Conservation (phyloP, 768 basidiomycete genomes). For the Neoboletus brunneissimus region DNA sequence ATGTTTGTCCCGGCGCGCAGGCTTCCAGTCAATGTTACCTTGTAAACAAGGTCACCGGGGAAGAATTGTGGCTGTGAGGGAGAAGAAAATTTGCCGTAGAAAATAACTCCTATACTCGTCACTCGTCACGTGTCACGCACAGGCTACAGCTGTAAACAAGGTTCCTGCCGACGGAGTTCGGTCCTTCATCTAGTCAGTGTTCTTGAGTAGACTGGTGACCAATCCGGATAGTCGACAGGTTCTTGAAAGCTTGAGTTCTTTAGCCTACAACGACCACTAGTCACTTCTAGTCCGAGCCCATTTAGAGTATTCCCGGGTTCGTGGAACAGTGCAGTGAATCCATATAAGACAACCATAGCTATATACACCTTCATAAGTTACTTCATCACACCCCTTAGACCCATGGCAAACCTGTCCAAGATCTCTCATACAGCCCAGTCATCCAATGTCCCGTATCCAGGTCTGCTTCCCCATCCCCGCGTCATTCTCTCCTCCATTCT, state of each 20-base stretch:
- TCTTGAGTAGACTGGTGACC: too few species aligned
- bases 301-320: not conserved
- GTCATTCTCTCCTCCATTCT: constrained; percentile 51
- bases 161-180: too few species aligned
- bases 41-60: too few species aligned
- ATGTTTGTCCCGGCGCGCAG: not conserved
- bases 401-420: not conserved
- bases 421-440: constrained; percentile 52
- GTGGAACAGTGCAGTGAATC: not conserved
- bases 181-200: too few species aligned
- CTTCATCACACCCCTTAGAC: not conserved
- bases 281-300: too few species aligned
- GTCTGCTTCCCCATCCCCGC: constrained; percentile 46
- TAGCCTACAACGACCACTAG: not conserved
- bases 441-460: constrained; percentile 42
- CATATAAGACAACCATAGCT: not conserved
- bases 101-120: too few species aligned
- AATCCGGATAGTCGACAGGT: too few species aligned
- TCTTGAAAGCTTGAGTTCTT: too few species aligned
- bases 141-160: too few species aligned
- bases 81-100: too few species aligned
- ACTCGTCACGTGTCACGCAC: too few species aligned
- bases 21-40: not conserved
- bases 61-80: too few species aligned
- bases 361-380: constrained; percentile 14